A percentile compares a stretch with the other conserved stretches of the same genome.
Evolutionary conservation across 352 stramenopile genomes (phyloP).

Genomic region (Chrysophaeum taylorii): DNA sequence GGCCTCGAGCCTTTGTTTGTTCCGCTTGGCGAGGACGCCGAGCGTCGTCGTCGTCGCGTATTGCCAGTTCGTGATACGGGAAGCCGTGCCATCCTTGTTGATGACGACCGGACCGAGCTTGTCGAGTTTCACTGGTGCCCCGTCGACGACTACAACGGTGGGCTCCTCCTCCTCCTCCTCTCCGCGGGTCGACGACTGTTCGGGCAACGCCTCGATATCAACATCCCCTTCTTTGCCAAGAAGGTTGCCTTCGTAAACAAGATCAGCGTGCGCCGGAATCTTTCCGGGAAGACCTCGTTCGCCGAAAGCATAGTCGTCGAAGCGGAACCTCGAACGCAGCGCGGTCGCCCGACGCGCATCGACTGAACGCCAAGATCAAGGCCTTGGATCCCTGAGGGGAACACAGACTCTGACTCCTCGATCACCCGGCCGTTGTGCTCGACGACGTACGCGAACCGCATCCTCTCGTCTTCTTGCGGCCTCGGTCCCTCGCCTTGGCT

Average conservation of each 20-base stretch:
- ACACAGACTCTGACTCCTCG: too few species aligned
- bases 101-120: constrained; percentile 23
- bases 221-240: background rate
- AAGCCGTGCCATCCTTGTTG: constrained; percentile 20
- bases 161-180: background rate
- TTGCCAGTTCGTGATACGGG: constrained; percentile 25
- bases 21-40: too few species aligned
- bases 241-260: background rate
- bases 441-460: too few species aligned
- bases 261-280: background rate
- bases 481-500: too few species aligned
- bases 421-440: too few species aligned
- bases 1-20: too few species aligned
- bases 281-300: background rate
- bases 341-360: constrained; percentile 3
- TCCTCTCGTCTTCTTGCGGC: too few species aligned
- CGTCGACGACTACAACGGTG: background rate
- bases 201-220: background rate
- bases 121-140: constrained; percentile 13
- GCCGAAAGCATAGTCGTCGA: constrained; percentile 1
- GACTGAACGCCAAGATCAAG: background rate
- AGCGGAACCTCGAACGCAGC: background rate
- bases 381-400: background rate
- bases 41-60: too few species aligned
- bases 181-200: background rate